Evolutionary conservation across 129 eudicot species (phyloP), one percentile per base, ranked within the genome.

Genomic region (Centella asiatica): DNA sequence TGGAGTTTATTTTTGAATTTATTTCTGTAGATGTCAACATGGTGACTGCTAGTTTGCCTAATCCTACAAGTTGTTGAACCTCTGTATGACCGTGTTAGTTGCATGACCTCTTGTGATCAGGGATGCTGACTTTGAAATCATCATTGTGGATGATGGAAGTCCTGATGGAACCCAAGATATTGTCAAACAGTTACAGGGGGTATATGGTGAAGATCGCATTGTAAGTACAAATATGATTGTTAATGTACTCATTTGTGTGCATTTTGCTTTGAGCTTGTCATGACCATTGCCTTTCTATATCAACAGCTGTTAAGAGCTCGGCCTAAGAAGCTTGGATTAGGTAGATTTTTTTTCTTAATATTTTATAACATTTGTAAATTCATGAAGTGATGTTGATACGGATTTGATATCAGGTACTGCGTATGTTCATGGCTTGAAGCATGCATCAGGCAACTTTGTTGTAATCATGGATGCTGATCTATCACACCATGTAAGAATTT

Each of bases 81-180:
- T 37, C 15, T 37, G n/a, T 57, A 32, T 29, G 23, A 20, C 36
- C 29, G 24, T 15, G 17, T 3, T 37, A 6, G 37, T 28, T 25
- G 19, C 9, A 28, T 52, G 24, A 68, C 55, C 23, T 52, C 53
- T 20, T 52, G 56, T 60, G 66, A 20, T 67, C 63, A 90, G 97
- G 85, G 84, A 79, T 62, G 76, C 77, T 54, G 79, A 90, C 74
- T 83, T 90, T 72, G 94, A 86, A 76, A 76, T 90, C 54, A 81
- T 90, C 18, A 46, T 86, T 3, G 95, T 86, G 77, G 97, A 90
- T 77, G 97, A 90, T 79, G 97, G 95, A 65, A 86, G 95, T 79
- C 97, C 95, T 7, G 97, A 90, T 75, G 95, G 95, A 71, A 90
- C 97, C 70, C 97, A 90, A 70, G 94, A 90, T 57, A 81, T 90